Evolutionary conservation across 2,329 filamentous ascomycete species (phyloP), one percentile per base, ranked within the genome.

Genomic region (Colletotrichum tanaceti): DNA sequence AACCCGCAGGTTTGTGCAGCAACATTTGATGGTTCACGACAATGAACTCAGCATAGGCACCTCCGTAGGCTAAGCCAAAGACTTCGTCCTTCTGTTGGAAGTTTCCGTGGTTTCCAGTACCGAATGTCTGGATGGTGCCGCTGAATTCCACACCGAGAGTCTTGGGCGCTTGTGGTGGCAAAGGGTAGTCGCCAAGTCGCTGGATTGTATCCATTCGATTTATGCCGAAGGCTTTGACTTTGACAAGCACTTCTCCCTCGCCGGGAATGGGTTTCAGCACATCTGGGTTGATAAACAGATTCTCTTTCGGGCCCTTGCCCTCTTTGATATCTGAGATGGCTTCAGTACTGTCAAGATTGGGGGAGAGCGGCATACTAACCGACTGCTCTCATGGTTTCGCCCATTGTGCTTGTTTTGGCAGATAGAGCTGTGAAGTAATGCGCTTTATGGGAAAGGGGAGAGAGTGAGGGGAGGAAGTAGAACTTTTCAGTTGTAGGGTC

Each of bases 31-130:
- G 89, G 75, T 86, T 89, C 4, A 93, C 91, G 53, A 88, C 88
- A 73, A 97, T 88, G 81, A 91, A 95, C 82, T 97, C 92, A 32
- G 94, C 94, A 78, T 97, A 97, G 0, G 94, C 94, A 63, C 91
- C 94, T 71, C 95, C 94, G 80, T 97, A 97, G 3, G 93, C 92
- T 14, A 98, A 84, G 0, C 95, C 94, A 77, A 98, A 95, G 9
- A 98, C 94, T 72, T 90, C 91, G 76, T 97, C 93, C 47, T 93
- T 93, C 47, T 83, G 79, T 62, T 88, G 86, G 79, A 97, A 94
- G 50, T 80, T 80, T 55, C 82, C 79, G 73, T 88, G 83, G 63
- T 84, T 74, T 46, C 76, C 78, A 44, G 60, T 72, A 63, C 85
- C 87, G 22, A 93, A 77, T 24, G 84, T 82, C 73, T 88, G 89